Evolutionary conservation across 73 alveolate species (phyloP), one percentile per base, ranked within the genome.

Genomic region (Paramecium pentaurelia): DNA sequence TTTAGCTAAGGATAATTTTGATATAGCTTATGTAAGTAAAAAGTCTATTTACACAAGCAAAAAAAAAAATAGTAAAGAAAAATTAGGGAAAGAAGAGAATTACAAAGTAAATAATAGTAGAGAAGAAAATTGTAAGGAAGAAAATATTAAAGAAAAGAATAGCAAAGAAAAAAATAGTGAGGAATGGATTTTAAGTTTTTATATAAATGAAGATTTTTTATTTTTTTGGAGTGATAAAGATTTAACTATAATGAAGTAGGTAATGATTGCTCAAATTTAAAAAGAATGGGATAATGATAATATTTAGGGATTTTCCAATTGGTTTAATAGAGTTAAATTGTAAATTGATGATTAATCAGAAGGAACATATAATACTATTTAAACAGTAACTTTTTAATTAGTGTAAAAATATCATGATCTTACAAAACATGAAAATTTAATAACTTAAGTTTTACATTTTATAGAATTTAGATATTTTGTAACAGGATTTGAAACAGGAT

Each of bases 1-100:
- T 64, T 64, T 64, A 32, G 84, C 84, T 32, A 64, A 64, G 7
- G 84, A 64, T 64, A 64, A 64, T 64, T 64, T 64, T 64, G 84
- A 64, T 27, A 64, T 64, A 14, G 84, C 84, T 64, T 34, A 64
- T 64, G 47, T 64, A 25, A 64, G 84, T 34, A 64, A 64, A 34
- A 64, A 64, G 30, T 64, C 84, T 28, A 42, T 64, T 28, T 54
- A 54, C 32, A 40, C 49, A 40, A 40, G 49, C 49, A 54, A 54
- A 54, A 54, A 54, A 54, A 54, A 54, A 54, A 54, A 5, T 54
- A 54, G 22, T 2, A 25, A 54, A 54, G 70, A 54, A 54, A 54
- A 54, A 54, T 18, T 4, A 18, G 20, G 22, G 18, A 18, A 6
- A 54, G 70, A 54, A 54, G 22, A 54, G 14, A 54, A 6, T 18